These are phyloP conservation scores for Neodidymelliopsis sp. DNA, from an alignment of 2,329 filamentous ascomycete genomes.

Conservation along the genomic window DNA sequence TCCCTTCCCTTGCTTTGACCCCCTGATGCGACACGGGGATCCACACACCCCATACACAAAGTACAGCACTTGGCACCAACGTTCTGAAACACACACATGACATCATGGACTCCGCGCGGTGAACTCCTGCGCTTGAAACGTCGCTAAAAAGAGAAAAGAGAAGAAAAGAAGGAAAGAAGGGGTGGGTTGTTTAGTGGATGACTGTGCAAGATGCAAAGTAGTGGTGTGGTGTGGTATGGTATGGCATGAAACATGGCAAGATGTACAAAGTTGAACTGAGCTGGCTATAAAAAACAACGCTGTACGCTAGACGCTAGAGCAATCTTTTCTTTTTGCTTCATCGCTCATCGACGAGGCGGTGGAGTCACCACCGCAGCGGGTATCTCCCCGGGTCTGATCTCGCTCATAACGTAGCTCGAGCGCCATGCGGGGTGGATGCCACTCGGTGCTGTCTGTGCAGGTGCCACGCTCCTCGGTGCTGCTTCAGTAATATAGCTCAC, in stretches of 20 bases:
- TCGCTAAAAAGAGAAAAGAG: no score
- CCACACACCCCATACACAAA: constrained; percentile 2
- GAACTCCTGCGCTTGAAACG: not conserved
- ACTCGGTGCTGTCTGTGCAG: constrained; percentile 35
- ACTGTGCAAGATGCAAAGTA: no score
- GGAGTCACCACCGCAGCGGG: no score
- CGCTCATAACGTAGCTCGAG: constrained; percentile 42
- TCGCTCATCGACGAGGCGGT: not conserved
- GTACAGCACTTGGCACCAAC: not conserved
- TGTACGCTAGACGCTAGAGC: no score
- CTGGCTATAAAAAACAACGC: not conserved
- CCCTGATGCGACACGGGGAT: not conserved
- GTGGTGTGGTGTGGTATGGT: no score
- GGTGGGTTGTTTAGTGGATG: no score
- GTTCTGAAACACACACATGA: constrained; percentile 7
- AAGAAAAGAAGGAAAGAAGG: no score
- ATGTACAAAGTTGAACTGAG: no score
- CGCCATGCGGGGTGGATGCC: constrained; percentile 50
- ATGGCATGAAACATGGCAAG: no score
- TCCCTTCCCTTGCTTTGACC: not conserved
- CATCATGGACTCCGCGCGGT: constrained; percentile 1
- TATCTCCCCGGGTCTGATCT: constrained; percentile 29
- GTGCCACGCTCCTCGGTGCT: constrained; percentile 50
- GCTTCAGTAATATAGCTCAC: constrained; percentile 76
- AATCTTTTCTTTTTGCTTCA: not conserved